phyloP scores from a whole-genome alignment of 2,329 filamentous ascomycete genomes.

The Chaetomiaceae sp. region DNA sequence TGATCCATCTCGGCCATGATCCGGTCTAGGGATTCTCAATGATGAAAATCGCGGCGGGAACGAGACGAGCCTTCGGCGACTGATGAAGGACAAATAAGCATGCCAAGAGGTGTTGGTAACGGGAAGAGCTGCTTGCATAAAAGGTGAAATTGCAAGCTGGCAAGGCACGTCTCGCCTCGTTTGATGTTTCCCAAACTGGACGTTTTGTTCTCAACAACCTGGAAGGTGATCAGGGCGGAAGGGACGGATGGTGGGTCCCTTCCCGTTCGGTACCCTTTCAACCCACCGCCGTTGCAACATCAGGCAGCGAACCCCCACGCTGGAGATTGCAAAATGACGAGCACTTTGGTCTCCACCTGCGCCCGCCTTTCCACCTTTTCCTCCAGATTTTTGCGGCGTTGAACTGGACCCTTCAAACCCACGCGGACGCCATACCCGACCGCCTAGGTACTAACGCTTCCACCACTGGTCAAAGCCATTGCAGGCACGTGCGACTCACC shows the following conservation, averaged over 20 bases:
- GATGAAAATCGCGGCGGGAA: too few relatives aligned
- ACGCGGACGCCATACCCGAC: neutral
- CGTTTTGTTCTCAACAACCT: neutral
- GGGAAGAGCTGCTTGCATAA: neutral
- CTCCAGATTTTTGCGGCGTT: neutral
- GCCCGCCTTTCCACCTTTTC: neutral
- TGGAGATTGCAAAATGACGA: neutral
- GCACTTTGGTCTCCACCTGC: neutral
- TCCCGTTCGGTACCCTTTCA: neutral
- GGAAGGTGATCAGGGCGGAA: too few relatives aligned
- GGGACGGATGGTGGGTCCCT: constrained; percentile 1
- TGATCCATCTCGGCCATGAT: neutral
- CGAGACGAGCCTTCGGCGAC: neutral
- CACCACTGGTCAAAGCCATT: constrained; percentile 1
- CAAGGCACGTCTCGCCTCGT: neutral
- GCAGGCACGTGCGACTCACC: constrained; percentile 3
- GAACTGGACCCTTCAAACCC: neutral
- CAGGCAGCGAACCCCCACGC: neutral
- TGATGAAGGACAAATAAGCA: neutral
- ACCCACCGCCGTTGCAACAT: constrained; percentile 3
- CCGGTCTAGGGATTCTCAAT: neutral
- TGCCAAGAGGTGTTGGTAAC: constrained; percentile 5
- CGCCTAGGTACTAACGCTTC: neutral
- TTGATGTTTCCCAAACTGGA: neutral
- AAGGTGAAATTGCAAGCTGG: neutral